Base-by-base conservation (phyloP, 768 basidiomycete genomes). In the Panus rudis region DNA sequence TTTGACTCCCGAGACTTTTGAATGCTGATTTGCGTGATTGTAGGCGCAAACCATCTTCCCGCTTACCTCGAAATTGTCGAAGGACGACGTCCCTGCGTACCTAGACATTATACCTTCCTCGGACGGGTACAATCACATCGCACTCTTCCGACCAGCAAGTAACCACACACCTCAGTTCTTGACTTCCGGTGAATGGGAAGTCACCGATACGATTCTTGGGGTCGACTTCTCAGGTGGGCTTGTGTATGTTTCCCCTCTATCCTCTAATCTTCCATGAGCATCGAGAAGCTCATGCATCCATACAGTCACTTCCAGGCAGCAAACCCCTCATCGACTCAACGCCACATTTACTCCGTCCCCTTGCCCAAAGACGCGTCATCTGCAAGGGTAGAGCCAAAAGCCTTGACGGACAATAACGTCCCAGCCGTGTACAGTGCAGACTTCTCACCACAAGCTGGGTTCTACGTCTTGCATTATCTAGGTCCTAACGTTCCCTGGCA, bases 401-500 rank as follows among this genome's bases (percentile, higher is more conserved):
- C 74, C 12, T 58, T 84, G 53, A 81, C 81, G 12, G 79, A 82
- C 49, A 57, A 56, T 25, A 56, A 63, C 1, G 54, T 68, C 38
- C 68, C 74, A 0, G 76, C 80, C 2, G 84, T 71, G 53, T 85
- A 85, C 56, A 62, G 68, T 1, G 73, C 80, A 6, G 70, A 64
- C 46, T 96, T 98, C 67, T 96, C 92, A 1, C 91, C 96, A 1
- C 63, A 77, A 23, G 89, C 81, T 2, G 87, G 84, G 2, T 96
- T 84, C 62, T 96, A 93, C 61, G 63, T 90, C 11, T 66, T 94
- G 20, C 70, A 65, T 50, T 94, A 96, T 57, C 59, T 68, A 22
- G 94, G 93, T 1, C 93, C 92, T 3, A 72, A 72, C 19, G 73
- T 87, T 11, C 96, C 96, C 0, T 91, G 84, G 83, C 92, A 96